Conservation (phyloP, 106 monocot genomes). For the Acanthochlamys bracteata region DNA sequence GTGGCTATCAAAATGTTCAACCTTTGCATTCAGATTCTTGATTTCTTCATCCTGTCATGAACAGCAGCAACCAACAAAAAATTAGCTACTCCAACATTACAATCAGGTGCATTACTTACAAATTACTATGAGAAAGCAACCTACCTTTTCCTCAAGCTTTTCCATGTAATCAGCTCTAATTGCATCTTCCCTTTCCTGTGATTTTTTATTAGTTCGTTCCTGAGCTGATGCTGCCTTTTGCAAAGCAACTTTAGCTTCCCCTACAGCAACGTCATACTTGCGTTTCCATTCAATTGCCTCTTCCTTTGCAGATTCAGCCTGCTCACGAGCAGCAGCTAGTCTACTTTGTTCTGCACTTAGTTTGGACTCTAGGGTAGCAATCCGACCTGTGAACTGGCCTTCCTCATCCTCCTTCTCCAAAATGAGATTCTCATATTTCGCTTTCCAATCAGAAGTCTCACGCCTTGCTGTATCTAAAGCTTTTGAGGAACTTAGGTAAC, state of each 20-base stretch:
- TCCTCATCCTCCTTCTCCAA: conserved; percentile 64
- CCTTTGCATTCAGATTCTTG: conserved; percentile 39
- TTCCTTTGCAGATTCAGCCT: conserved; percentile 69
- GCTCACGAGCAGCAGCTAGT: conserved; percentile 75
- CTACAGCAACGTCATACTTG: conserved; percentile 66
- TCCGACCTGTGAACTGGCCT: conserved; percentile 51
- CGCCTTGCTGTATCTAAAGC: conserved; percentile 41
- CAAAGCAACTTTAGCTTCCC: conserved; percentile 68
- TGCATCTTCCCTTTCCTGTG: conserved; percentile 76
- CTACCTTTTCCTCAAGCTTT: conserved; percentile 63
- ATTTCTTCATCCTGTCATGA: conserved; percentile 70
- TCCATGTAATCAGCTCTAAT: conserved; percentile 52
- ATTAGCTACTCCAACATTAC: neutral
- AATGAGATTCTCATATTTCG: conserved; percentile 39
- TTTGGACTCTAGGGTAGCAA: conserved; percentile 65
- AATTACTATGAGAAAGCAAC: neutral
- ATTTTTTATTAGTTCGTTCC: conserved; percentile 69
- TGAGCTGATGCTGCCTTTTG: conserved; percentile 68
- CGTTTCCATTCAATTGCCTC: conserved; percentile 91
- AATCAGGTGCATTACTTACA: neutral
- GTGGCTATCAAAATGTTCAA: conserved; percentile 45
- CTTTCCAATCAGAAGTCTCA: conserved; percentile 70
- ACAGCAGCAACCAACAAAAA: neutral
- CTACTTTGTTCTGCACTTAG: conserved; percentile 62
- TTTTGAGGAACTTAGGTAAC: conserved; percentile 45